Conservation (phyloP, 2,329 filamentous ascomycete species). For the Metarhizium brunneum region DNA sequence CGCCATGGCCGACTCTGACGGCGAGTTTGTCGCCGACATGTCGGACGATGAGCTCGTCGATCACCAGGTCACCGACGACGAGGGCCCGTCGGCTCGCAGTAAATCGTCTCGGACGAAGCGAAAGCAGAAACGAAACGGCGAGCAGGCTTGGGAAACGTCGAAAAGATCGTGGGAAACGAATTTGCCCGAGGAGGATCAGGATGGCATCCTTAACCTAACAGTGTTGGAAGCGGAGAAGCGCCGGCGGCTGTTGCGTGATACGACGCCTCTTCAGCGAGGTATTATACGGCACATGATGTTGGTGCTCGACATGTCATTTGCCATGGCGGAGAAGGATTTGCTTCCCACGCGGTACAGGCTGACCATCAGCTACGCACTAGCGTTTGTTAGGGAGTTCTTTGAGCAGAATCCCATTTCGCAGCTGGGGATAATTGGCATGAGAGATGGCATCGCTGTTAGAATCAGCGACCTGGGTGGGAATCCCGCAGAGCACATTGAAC, state of each 20-base stretch:
- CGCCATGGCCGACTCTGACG: constrained; percentile 63
- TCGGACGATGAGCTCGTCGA: constrained; percentile 56
- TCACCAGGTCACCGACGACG: constrained; percentile 34
- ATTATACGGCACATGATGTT: constrained; percentile 96
- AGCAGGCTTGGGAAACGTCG: constrained; percentile 57
- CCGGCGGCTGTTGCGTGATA: constrained; percentile 74
- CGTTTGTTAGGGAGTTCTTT: constrained; percentile 91
- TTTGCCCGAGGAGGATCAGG: constrained; percentile 58
- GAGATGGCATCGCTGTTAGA: constrained; percentile 77
- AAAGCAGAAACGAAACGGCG: constrained; percentile 28
- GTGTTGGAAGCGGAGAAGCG: constrained; percentile 78
- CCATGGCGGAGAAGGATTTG: constrained; percentile 93
- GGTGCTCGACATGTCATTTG: constrained; percentile 82
- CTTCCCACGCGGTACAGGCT: constrained; percentile 80
- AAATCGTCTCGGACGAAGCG: constrained; percentile 17
- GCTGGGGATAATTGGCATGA: constrained; percentile 85
- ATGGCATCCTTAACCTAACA: constrained; percentile 70
- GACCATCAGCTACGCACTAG: constrained; percentile 70
- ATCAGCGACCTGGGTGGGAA: constrained; percentile 90
- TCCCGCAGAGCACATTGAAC: constrained; percentile 76
- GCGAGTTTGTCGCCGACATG: constrained; percentile 54
- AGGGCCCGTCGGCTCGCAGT: constrained; percentile 18
- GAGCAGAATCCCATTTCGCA: constrained; percentile 98
- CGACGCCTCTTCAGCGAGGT: constrained; percentile 87
- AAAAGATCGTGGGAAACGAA: constrained; percentile 64